Conservation (phyloP, 2,329 filamentous ascomycete genomes). For the Exophiala aquamarina region DNA sequence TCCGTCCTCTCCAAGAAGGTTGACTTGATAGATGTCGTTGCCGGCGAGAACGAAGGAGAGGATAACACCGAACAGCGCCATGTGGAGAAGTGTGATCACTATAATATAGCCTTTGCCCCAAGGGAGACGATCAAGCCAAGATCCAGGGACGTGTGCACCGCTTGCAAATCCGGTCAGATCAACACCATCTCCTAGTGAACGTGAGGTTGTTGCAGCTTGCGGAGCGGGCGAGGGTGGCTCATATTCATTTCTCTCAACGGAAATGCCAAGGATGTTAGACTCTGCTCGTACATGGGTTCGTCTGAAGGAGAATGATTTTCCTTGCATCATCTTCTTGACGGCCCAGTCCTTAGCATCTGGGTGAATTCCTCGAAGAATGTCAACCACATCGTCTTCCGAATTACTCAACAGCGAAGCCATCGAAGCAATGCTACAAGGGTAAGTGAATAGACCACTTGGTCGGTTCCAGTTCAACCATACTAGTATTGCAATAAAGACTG, state of each 20-base stretch:
- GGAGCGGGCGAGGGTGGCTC: too few species aligned
- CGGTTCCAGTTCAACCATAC: conserved; percentile 9
- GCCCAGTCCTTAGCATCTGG: neutral
- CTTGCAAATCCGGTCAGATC: neutral
- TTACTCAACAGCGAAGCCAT: conserved; percentile 12
- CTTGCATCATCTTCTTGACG: conserved; percentile 1
- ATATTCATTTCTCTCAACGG: too few species aligned
- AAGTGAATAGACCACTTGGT: conserved; percentile 6
- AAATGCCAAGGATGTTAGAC: too few species aligned
- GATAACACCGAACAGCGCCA: conserved; percentile 10
- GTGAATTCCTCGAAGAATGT: neutral
- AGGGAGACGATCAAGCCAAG: conserved; percentile 3
- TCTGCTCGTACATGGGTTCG: neutral
- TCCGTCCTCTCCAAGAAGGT: conserved; percentile 3
- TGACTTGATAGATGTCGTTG: conserved; percentile 8
- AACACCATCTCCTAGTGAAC: neutral
- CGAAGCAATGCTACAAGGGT: conserved; percentile 12
- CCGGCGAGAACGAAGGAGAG: conserved; percentile 11
- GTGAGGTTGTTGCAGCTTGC: neutral
- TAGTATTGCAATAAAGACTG: neutral
- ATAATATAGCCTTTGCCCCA: conserved; percentile 2
- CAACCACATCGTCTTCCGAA: neutral
- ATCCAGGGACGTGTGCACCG: neutral
- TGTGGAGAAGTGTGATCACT: conserved; percentile 1
- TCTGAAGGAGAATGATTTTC: neutral